Evolutionary conservation across 2,329 filamentous ascomycete species (phyloP), one percentile per base, ranked within the genome.

Genomic region (Dactylellina drechsleri): DNA sequence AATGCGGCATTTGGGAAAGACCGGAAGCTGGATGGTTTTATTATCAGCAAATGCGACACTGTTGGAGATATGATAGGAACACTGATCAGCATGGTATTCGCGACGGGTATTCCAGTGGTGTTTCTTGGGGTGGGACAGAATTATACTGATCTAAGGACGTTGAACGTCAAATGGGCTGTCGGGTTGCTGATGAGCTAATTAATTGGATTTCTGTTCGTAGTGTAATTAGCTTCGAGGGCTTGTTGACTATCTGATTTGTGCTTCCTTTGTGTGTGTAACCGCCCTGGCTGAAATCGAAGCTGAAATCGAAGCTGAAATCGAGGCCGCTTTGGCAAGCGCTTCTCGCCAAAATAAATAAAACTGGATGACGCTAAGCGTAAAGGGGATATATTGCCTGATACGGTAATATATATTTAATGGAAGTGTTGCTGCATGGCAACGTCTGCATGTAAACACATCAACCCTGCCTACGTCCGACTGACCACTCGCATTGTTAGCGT

Each of bases 31-130:
- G 96, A 99, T 83, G 95, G 95, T 4, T 99, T 99, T 83, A 97
- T 99, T 81, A 97, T 99, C 79, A 94, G 91, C 75, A 99, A 99
- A 83, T 98, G 95, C 82, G 95, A 99, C 83, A 99, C 95, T 0
- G 96, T 99, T 43, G 96, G 95, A n/a, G 94, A 97, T 83, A 98
- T 98, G 93, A 81, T 83, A 66, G 82, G 90, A 1, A 97, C 94
- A 1, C 85, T 99, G 77, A 95, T 99, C 77, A 97, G 92, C 81
- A 94, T 99, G 85, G 94, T 99, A 45, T 94, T 98, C 83, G 94
- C 95, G 2, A 99, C 96, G 2, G 92, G 94, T 28, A 96, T 99
- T 53, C 96, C 96, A 0, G 93, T 99, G 18, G 86, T 98, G 10
- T 99, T 99, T 81, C 87, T 99, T 78, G 95, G 90, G 20, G 79